Conservation (phyloP, 148 eudicot genomes). For the Vaccinium myrtillus region DNA sequence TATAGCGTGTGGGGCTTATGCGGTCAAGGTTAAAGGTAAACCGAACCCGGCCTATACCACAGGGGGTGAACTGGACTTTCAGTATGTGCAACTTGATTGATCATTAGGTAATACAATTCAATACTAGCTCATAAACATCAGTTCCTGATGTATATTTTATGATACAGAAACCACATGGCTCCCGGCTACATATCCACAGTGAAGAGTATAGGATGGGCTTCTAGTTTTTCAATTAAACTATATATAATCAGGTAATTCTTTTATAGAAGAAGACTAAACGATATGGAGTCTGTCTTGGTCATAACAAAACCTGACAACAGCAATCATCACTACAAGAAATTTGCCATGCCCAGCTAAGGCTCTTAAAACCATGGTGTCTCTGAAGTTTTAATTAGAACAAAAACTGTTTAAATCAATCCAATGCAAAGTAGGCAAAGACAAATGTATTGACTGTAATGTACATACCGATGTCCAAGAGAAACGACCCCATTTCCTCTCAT, state of each 20-base stretch:
- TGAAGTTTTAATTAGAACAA: neutral
- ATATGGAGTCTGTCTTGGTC: neutral
- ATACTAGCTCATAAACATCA: neutral
- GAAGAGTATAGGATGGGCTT: neutral
- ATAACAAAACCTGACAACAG: neutral
- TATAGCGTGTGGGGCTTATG: neutral
- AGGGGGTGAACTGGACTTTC: neutral
- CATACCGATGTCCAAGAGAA: constrained; percentile 46
- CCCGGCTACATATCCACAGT: neutral
- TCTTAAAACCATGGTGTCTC: neutral
- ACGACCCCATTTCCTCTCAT: constrained; percentile 49
- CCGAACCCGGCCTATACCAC: neutral
- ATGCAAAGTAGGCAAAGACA: neutral
- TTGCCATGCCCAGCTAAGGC: neutral
- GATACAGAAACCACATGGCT: neutral
- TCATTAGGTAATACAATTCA: neutral
- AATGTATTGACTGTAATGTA: neutral
- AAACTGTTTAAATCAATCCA: neutral
- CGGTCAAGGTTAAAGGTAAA: neutral
- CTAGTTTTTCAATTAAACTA: neutral
- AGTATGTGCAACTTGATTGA: neutral
- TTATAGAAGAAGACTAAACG: neutral
- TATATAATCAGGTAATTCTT: neutral
- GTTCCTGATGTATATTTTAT: neutral
- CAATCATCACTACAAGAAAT: neutral